These are phyloP conservation scores for Diutina ranongensis DNA, from an alignment of 1,139 yeast species.

Conservation along the genomic window DNA sequence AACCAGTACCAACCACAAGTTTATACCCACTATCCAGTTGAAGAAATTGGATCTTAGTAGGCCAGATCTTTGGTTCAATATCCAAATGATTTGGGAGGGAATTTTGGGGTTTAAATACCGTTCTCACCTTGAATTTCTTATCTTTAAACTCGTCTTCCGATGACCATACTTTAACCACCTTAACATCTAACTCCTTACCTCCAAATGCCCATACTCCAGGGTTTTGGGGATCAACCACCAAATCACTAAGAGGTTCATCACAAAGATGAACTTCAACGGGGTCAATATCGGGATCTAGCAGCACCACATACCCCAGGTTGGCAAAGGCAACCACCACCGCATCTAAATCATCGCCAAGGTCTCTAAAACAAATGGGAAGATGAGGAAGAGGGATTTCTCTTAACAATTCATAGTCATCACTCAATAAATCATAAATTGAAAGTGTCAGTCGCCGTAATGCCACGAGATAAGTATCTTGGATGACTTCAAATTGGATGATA, in stretches of 20 bases:
- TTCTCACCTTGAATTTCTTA: conserved; percentile 10
- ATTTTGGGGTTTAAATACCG: conserved; percentile 45
- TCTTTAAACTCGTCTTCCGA: background rate
- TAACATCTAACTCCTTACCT: conserved; percentile 62
- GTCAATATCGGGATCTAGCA: conserved; percentile 17
- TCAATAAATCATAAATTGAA: conserved; percentile 22
- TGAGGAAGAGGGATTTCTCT: conserved; percentile 21
- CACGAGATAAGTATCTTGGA: conserved; percentile 24
- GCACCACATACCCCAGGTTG: conserved; percentile 30
- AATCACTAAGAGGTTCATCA: conserved; percentile 22
- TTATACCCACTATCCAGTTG: conserved; percentile 17
- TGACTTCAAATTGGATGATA: conserved; percentile 18
- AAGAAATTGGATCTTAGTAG: conserved; percentile 39
- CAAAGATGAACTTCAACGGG: conserved; percentile 17
- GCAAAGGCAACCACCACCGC: conserved; percentile 30
- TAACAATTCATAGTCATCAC: conserved; percentile 12
- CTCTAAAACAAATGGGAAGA: conserved; percentile 25
- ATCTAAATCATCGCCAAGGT: conserved; percentile 17
- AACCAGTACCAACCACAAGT: conserved; percentile 53
- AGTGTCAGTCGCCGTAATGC: conserved; percentile 33
- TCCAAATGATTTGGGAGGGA: conserved; percentile 58
- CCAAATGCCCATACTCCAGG: conserved; percentile 52
- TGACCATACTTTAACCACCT: conserved; percentile 29
- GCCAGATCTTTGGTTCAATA: conserved; percentile 58
- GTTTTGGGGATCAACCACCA: conserved; percentile 32